These are phyloP conservation scores for Penicillium carneum DNA, from an alignment of 2,329 filamentous ascomycete genomes.

Conservation along the genomic window DNA sequence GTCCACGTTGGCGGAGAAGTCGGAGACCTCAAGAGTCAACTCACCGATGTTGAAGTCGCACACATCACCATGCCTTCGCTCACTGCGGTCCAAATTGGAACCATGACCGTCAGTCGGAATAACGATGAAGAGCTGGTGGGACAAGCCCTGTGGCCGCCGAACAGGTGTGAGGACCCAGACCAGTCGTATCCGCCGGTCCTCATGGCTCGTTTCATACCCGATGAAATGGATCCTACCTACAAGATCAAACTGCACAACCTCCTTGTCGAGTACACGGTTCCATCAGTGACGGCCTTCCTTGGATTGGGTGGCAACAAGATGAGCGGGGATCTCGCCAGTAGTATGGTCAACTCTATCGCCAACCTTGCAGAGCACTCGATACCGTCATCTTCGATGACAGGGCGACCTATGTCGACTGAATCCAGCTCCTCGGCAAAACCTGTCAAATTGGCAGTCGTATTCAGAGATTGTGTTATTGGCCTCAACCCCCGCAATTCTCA, in stretches of 20 bases:
- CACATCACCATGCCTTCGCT: slow-evolving; percentile 87
- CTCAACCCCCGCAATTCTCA: slow-evolving; percentile 78
- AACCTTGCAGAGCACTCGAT: slow-evolving; percentile 67
- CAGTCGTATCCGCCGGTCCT: slow-evolving; percentile 65
- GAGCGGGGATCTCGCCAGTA: slow-evolving; percentile 74
- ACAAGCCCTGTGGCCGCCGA: slow-evolving; percentile 57
- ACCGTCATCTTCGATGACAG: slow-evolving; percentile 17
- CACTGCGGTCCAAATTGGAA: slow-evolving; percentile 76
- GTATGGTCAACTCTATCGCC: slow-evolving; percentile 79
- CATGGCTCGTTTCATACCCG: slow-evolving; percentile 88
- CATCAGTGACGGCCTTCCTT: slow-evolving; percentile 80
- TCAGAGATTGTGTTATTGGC: slow-evolving; percentile 82
- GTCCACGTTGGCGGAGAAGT: slow-evolving; percentile 72
- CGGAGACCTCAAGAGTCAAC: slow-evolving; percentile 67
- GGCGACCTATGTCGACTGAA: slow-evolving; percentile 29
- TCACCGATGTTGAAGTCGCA: slow-evolving; percentile 72
- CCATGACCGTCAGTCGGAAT: slow-evolving; percentile 69
- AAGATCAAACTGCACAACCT: slow-evolving; percentile 87
- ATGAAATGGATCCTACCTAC: slow-evolving; percentile 89
- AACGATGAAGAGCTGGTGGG: slow-evolving; percentile 74
- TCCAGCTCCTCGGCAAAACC: slow-evolving; percentile 58
- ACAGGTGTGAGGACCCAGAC: slow-evolving; percentile 27
- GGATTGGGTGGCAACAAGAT: slow-evolving; percentile 72
- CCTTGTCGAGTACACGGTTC: slow-evolving; percentile 85
- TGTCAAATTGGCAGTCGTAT: slow-evolving; percentile 62